Evolutionary conservation across 2,329 filamentous ascomycete genomes (phyloP).

Genomic region (Fusarium gaditjirri): DNA sequence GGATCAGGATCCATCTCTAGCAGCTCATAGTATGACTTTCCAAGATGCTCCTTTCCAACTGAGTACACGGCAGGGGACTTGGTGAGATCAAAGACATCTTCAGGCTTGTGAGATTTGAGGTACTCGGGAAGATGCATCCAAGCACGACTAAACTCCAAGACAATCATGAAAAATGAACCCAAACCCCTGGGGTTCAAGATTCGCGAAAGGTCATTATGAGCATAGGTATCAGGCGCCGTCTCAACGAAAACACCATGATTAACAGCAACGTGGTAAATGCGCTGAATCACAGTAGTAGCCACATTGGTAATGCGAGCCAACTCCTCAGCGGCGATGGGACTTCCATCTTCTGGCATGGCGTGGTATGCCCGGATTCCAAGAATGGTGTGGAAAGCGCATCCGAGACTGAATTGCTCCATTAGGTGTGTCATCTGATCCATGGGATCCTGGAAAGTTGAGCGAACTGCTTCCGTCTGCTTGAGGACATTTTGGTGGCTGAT

Average conservation of each 20-base stretch:
- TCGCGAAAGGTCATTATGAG: conserved; percentile 48
- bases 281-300: conserved; percentile 46
- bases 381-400: conserved; percentile 44
- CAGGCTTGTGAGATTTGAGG: conserved; percentile 45
- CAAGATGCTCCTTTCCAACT: conserved; percentile 46
- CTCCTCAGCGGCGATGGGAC: conserved; percentile 35
- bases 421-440: conserved; percentile 43
- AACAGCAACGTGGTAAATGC: conserved; percentile 47
- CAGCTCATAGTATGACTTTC: conserved; percentile 50
- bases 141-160: conserved; percentile 46
- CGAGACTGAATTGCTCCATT: conserved; percentile 38
- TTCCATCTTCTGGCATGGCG: conserved; percentile 42
- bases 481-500: conserved; percentile 38
- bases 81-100: conserved; percentile 46
- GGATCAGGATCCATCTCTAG: conserved; percentile 45
- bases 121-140: conserved; percentile 46
- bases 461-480: conserved; percentile 41
- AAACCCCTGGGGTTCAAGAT: conserved; percentile 43
- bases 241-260: conserved; percentile 47
- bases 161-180: conserved; percentile 48
- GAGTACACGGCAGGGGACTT: conserved; percentile 50
- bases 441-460: conserved; percentile 41
- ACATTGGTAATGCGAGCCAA: conserved; percentile 43
- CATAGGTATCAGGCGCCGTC: conserved; percentile 45
- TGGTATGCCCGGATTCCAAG: conserved; percentile 42